A percentile compares a stretch with the other conserved stretches of the same genome.
phyloP scores from a whole-genome alignment of 176 grass and related monocot genomes.

The Aegilops longissima region DNA sequence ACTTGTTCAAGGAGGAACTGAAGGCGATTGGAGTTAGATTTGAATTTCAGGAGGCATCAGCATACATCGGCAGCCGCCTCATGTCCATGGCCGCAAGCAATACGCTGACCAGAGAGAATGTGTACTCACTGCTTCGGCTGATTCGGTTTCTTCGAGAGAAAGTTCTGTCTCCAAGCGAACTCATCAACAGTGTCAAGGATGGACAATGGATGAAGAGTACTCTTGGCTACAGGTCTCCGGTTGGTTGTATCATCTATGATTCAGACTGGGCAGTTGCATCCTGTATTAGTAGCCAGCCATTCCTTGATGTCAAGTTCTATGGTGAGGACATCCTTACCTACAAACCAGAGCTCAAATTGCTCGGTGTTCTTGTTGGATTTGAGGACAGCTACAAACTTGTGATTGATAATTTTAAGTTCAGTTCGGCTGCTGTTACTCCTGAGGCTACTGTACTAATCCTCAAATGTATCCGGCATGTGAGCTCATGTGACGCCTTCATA shows the following conservation, averaged over 20 bases:
- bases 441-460: slow-evolving; percentile 55
- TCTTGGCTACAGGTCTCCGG: slow-evolving; percentile 35
- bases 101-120: slow-evolving; percentile 44
- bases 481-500: slow-evolving; percentile 21
- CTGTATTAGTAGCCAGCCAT: slow-evolving; percentile 47
- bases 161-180: slow-evolving; percentile 28
- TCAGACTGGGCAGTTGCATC: slow-evolving; percentile 43
- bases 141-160: slow-evolving; percentile 61
- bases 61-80: slow-evolving; percentile 45
- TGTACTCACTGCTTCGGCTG: slow-evolving; percentile 54
- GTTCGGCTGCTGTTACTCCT: slow-evolving; percentile 34
- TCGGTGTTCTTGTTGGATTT: slow-evolving; percentile 55
- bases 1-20: slow-evolving; percentile 49
- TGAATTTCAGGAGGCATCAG: slow-evolving; percentile 48
- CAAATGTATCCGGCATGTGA: slow-evolving; percentile 40
- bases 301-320: slow-evolving; percentile 59
- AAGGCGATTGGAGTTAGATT: slow-evolving; percentile 55
- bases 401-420: slow-evolving; percentile 56
- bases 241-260: slow-evolving; percentile 44
- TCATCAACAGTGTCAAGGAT: slow-evolving; percentile 48
- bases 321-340: slow-evolving; percentile 37
- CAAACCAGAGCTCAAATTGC: slow-evolving; percentile 57
- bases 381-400: slow-evolving; percentile 45
- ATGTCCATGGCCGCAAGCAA: slow-evolving; percentile 37
- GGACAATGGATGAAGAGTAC: slow-evolving; percentile 56